These are phyloP conservation scores for Sporothrix schenckii DNA, from an alignment of 2,329 filamentous ascomycete genomes.

Conservation along the genomic window DNA sequence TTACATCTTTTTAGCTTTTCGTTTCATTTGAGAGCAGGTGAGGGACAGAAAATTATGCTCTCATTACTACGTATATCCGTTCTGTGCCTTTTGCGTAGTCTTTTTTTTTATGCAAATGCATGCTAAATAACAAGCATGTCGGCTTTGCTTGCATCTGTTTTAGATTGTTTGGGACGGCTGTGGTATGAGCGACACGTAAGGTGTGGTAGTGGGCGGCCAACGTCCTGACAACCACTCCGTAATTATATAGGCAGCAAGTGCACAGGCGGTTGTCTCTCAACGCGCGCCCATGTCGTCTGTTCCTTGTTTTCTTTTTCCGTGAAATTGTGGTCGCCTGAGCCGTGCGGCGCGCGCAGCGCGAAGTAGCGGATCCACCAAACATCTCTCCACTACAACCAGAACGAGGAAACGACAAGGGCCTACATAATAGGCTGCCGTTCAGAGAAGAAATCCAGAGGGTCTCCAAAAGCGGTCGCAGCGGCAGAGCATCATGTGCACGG, in stretches of 20 bases:
- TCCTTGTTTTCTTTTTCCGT: neutral
- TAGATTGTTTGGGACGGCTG: neutral
- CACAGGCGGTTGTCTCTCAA: neutral
- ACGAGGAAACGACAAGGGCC: neutral
- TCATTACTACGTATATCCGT: neutral
- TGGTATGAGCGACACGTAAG: neutral
- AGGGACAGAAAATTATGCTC: no score
- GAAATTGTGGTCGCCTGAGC: neutral
- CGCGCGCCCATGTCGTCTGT: neutral
- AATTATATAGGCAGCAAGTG: neutral
- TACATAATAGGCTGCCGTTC: neutral
- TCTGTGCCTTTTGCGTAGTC: neutral
- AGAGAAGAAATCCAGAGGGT: conserved; percentile 5
- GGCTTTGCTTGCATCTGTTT: neutral
- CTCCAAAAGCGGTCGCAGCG: conserved; percentile 37
- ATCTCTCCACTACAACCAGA: neutral
- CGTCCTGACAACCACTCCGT: neutral
- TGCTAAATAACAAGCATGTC: neutral
- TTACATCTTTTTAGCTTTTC: neutral
- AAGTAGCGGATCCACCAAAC: conserved; percentile 4
- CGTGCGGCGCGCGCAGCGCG: neutral
- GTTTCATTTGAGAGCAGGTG: neutral
- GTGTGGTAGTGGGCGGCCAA: neutral
- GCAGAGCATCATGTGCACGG: conserved; percentile 38
- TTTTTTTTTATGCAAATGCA: neutral